phyloP scores from a whole-genome alignment of 306 rosid genomes.

The Malus orientalis region DNA sequence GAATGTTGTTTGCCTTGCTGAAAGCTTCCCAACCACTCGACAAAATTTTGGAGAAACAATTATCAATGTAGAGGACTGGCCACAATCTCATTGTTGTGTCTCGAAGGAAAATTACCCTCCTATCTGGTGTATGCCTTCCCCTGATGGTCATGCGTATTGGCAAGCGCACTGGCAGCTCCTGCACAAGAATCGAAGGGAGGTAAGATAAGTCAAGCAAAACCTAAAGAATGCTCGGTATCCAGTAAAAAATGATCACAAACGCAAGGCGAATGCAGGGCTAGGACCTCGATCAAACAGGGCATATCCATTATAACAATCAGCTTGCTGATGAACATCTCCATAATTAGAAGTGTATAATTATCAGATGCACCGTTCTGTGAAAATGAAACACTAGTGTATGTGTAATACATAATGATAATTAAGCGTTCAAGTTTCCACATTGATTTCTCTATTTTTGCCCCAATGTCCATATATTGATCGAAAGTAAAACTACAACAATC shows the following conservation, averaged over 20 bases:
- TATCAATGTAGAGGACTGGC: constrained; percentile 44
- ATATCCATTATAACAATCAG: not conserved
- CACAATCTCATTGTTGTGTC: constrained; percentile 38
- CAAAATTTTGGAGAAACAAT: constrained; percentile 4
- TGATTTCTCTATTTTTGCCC: not conserved
- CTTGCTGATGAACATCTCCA: not conserved
- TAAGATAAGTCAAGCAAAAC: constrained; percentile 2
- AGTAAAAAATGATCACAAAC: not conserved
- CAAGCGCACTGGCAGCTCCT: constrained; percentile 20
- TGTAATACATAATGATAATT: not conserved
- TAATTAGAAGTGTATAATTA: not conserved
- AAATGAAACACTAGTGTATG: not conserved
- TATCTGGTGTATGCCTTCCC: not conserved
- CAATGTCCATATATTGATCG: not conserved
- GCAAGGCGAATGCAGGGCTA: not conserved
- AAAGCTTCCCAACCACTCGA: constrained; percentile 47
- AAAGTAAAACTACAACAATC: not conserved
- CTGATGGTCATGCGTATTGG: not conserved
- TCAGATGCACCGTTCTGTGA: not conserved
- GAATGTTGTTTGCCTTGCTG: constrained; percentile 32
- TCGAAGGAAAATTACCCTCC: constrained; percentile 32
- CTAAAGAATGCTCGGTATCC: not conserved
- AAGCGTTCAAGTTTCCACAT: not conserved
- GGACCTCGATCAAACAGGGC: not conserved
- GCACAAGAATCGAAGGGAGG: not conserved